Evolutionary conservation across 2,329 filamentous ascomycete genomes (phyloP), one percentile per base, ranked within the genome.

Genomic region (Aspergillus terreus): DNA sequence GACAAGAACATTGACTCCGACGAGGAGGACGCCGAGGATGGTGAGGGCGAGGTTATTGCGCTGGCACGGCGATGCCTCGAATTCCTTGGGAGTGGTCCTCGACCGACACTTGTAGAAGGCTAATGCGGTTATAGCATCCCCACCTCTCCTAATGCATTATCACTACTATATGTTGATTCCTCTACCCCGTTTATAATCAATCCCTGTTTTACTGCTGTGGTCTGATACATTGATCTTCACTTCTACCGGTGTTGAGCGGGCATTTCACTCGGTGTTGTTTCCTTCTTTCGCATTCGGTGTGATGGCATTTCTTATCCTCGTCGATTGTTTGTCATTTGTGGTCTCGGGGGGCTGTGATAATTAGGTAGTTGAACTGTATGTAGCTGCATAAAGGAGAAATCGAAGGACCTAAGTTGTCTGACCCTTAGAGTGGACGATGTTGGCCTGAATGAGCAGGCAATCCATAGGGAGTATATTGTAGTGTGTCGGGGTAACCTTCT

Each of bases 31-130:
- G 89, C 87, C 44, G 91, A 95, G 62, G 91, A 95, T 53, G 92
- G 94, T 43, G 92, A 96, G 70, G 89, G 87, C 51, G 92, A 97
- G 70, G 92, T 96, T 42, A 89, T 96, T 58, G 91, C 86, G 60
- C 82, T 99, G 61, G 92, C 94, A 21, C 88, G 92, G 65, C 83
- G 91, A 62, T 97, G 91, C 69, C 79, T 96, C 38, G 92, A 96
- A 71, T 80, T 96, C 3, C 76, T 96, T 32, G 89, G 88, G 46
- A 87, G 90, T 69, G 84, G 80, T 63, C 84, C 87, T 30, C 92
- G 92, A 73, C 82, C 76, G 52, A 79, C 86, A 44, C 85, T 95
- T 59, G 90, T 94, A 58, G 90, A 95, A 71, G 88, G 88, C 38
- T 94, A 59, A 62, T 52, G 38, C 41, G 15, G n/a, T 43, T 52